Percentiles rank a stretch among this genome's conserved stretches.
These are phyloP conservation scores for Dryas integrifolia DNA, from an alignment of 331 rosid species.

Conservation along the genomic window DNA sequence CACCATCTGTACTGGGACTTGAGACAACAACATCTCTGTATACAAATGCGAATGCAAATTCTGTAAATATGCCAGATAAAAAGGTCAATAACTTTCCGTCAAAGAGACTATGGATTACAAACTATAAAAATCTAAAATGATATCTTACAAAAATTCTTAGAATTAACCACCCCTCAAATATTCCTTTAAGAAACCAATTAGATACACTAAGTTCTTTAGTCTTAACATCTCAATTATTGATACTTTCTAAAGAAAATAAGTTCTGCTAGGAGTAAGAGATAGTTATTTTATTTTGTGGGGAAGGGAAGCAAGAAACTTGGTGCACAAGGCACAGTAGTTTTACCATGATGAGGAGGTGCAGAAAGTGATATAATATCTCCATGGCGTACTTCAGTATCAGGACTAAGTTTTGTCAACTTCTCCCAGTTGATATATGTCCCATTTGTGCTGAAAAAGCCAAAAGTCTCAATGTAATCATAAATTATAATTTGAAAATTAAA, in stretches of 20 bases:
- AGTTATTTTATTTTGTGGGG: too few relatives aligned
- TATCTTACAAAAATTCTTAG: background rate
- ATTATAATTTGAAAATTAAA: background rate
- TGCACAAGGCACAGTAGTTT: slow-evolving; percentile 13
- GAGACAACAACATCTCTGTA: slow-evolving; percentile 64
- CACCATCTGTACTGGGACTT: slow-evolving; percentile 37
- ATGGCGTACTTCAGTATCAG: slow-evolving; percentile 65
- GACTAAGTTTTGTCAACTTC: slow-evolving; percentile 51
- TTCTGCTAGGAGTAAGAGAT: background rate
- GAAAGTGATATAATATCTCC: slow-evolving; percentile 91
- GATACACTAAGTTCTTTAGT: background rate
- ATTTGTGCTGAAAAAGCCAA: slow-evolving; percentile 65
- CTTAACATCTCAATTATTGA: background rate
- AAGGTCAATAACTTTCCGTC: slow-evolving; percentile 12
- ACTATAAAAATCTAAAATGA: background rate
- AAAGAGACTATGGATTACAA: background rate
- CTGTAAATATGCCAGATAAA: slow-evolving; percentile 39
- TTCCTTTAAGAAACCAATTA: background rate
- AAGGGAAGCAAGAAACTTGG: background rate
- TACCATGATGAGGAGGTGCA: slow-evolving; percentile 86
- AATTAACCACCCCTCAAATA: background rate
- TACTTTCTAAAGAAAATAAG: background rate
- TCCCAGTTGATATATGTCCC: slow-evolving; percentile 91
- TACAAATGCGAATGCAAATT: slow-evolving; percentile 72
- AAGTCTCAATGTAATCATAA: slow-evolving; percentile 15